Percentiles rank a stretch among this genome's conserved stretches.
These are phyloP conservation scores for Elymus sibiricus DNA, from an alignment of 176 grass and related monocot genomes.

Conservation along the genomic window DNA sequence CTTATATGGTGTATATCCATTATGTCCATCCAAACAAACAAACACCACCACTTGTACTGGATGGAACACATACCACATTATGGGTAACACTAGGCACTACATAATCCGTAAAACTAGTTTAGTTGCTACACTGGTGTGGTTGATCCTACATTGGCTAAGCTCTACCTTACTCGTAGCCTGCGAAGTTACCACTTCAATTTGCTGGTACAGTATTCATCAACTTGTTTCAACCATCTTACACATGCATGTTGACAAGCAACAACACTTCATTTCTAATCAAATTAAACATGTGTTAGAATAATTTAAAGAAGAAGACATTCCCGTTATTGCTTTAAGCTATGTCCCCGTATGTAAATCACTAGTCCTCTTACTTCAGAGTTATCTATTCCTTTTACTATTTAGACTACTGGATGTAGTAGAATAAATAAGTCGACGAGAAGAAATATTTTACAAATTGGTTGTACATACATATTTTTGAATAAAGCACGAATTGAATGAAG, in stretches of 20 bases:
- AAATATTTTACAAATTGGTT: background rate
- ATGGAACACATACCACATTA: background rate
- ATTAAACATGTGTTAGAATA: background rate
- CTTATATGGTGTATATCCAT: background rate
- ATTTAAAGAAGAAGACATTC: background rate
- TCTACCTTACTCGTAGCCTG: background rate
- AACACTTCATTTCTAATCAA: background rate
- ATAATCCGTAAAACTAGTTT: background rate
- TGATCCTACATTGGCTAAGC: background rate
- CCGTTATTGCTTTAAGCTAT: background rate
- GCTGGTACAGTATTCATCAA: background rate
- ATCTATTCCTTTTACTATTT: background rate
- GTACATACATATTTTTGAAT: background rate
- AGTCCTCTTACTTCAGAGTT: background rate
- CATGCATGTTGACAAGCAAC: background rate
- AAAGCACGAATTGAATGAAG: slow-evolving; percentile 10
- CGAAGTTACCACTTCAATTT: background rate
- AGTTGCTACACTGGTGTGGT: background rate
- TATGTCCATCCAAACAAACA: slow-evolving; percentile 1
- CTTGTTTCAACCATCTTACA: background rate
- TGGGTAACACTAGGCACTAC: background rate
- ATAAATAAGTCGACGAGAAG: slow-evolving; percentile 3
- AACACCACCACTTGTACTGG: background rate
- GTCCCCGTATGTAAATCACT: background rate
- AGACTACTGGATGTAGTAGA: background rate